phyloP scores from a whole-genome alignment of 495 filamentous ascomycete species.

The Podospora comata region DNA sequence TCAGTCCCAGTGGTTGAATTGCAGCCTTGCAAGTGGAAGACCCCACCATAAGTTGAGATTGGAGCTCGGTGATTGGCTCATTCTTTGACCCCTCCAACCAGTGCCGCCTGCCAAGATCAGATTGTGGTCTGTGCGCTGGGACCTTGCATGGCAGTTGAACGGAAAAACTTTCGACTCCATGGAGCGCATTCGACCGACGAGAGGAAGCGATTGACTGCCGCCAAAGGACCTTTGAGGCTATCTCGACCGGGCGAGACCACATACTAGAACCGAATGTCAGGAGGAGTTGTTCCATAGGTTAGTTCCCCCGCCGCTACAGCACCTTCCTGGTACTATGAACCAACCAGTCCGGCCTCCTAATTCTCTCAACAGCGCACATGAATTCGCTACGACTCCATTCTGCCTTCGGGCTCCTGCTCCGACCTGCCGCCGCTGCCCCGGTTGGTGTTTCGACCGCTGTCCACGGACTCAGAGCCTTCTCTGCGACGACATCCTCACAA shows the following conservation, averaged over 20 bases:
- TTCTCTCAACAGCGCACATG: slow-evolving; percentile 24
- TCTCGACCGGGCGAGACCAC: not conserved
- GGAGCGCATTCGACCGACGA: not conserved
- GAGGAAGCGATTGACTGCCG: slow-evolving; percentile 1
- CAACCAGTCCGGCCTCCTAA: not conserved
- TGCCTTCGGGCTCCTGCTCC: slow-evolving; percentile 32
- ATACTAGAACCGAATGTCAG: not conserved
- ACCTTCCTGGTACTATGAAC: not conserved
- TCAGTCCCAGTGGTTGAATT: not conserved
- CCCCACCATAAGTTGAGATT: not conserved
- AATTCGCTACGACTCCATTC: slow-evolving; percentile 32
- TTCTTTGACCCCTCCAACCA: not conserved
- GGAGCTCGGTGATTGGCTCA: slow-evolving; percentile 4
- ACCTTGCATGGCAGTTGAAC: slow-evolving; percentile 10
- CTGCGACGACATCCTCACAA: slow-evolving; percentile 24
- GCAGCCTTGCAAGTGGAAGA: not conserved
- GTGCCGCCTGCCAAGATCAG: slow-evolving; percentile 21
- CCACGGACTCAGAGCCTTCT: slow-evolving; percentile 28
- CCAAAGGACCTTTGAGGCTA: slow-evolving; percentile 1
- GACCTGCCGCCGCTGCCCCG: slow-evolving; percentile 25
- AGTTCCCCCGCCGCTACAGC: not conserved
- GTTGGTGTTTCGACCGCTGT: slow-evolving; percentile 17
- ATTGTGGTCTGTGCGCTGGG: slow-evolving; percentile 16
- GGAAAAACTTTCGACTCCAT: slow-evolving; percentile 27
- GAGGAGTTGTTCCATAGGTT: not conserved